These are phyloP conservation scores for Colletotrichum zoysiae DNA, from an alignment of 2,329 filamentous ascomycete genomes.

Conservation along the genomic window DNA sequence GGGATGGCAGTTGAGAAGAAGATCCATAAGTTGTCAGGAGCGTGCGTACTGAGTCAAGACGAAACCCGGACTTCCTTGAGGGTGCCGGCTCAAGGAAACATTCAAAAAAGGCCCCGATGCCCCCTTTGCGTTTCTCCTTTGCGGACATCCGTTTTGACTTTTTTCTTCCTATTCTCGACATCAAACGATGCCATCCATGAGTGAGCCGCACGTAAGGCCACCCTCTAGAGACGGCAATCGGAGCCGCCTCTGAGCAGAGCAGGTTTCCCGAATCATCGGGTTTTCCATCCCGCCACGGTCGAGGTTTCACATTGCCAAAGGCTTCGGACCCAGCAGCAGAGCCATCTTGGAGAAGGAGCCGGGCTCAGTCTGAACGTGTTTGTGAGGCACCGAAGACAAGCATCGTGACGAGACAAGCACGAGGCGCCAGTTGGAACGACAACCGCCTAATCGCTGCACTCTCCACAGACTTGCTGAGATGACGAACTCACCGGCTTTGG, in stretches of 20 bases:
- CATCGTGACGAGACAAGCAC: conserved; percentile 31
- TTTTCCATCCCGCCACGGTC: conserved; percentile 17
- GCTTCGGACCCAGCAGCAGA: conserved; percentile 30
- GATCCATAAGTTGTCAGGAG: neutral
- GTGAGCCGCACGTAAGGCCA: conserved; percentile 4
- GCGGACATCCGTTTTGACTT: neutral
- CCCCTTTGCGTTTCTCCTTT: neutral
- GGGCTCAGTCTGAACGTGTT: conserved; percentile 20
- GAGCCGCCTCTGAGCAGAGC: neutral
- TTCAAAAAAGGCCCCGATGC: conserved; percentile 1
- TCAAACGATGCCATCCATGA: neutral
- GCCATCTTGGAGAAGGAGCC: conserved; percentile 26
- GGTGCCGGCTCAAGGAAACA: neutral
- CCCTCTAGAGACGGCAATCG: neutral
- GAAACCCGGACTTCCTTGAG: neutral
- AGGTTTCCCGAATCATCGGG: neutral
- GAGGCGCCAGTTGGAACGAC: conserved; percentile 30
- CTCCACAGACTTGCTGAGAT: conserved; percentile 23
- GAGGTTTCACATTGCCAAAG: conserved; percentile 25
- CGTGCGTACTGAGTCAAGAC: neutral
- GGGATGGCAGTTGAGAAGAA: too few species aligned
- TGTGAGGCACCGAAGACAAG: conserved; percentile 32
- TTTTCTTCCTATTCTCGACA: conserved; percentile 3
- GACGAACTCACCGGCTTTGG: conserved; percentile 23
- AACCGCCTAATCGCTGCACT: conserved; percentile 28